These are phyloP conservation scores for Sporobolomyces pararoseus DNA, from an alignment of 768 basidiomycete genomes.

Conservation along the genomic window DNA sequence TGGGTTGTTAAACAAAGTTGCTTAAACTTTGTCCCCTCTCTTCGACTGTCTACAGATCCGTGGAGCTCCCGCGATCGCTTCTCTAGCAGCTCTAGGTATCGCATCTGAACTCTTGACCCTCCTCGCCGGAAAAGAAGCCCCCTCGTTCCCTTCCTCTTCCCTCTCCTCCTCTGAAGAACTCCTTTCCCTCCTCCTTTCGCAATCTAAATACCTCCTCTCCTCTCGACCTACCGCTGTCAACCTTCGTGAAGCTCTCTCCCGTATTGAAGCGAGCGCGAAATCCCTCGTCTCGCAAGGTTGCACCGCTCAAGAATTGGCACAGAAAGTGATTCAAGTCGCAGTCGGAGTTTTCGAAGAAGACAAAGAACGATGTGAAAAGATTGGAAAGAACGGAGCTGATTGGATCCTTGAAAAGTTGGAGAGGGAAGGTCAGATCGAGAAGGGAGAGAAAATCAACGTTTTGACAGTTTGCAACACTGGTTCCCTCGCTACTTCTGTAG, in stretches of 20 bases:
- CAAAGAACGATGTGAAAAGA: slow-evolving; percentile 74
- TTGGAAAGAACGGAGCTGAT: slow-evolving; percentile 78
- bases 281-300: slow-evolving; percentile 36
- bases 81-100: slow-evolving; percentile 74
- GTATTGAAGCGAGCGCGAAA: slow-evolving; percentile 56
- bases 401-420: slow-evolving; percentile 66
- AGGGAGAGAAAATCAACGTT: slow-evolving; percentile 62
- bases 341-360: slow-evolving; percentile 78
- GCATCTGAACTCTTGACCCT: slow-evolving; percentile 62
- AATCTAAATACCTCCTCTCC: slow-evolving; percentile 70
- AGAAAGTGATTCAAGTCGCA: slow-evolving; percentile 65
- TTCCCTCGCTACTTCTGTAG: slow-evolving; percentile 83
- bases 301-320: slow-evolving; percentile 21
- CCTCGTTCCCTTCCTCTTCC: slow-evolving; percentile 55
- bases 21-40: not conserved
- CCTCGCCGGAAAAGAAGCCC: slow-evolving; percentile 54
- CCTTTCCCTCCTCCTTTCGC: slow-evolving; percentile 57
- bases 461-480: slow-evolving; percentile 96
- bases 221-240: slow-evolving; percentile 97
- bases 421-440: slow-evolving; percentile 51
- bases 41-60: slow-evolving; percentile 59
- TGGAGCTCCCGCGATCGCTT: slow-evolving; percentile 91
- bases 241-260: slow-evolving; percentile 75
- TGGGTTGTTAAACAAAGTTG: not conserved
- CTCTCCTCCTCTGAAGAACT: slow-evolving; percentile 53